Evolutionary conservation across 176 grass and related monocot genomes (phyloP).

Genomic region (Lolium multiflorum): DNA sequence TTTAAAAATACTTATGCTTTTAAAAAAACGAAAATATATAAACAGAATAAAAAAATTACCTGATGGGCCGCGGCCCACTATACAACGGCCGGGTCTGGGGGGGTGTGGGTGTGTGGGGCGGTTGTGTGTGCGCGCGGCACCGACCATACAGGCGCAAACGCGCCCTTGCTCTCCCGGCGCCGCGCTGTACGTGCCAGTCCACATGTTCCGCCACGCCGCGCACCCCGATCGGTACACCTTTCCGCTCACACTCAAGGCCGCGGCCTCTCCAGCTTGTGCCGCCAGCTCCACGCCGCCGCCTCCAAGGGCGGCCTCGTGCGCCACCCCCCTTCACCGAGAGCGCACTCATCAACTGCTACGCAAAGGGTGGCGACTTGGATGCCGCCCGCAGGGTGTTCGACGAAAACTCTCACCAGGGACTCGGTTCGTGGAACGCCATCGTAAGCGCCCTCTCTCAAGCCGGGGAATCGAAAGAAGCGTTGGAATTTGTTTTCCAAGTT

Average conservation of each 20-base stretch:
- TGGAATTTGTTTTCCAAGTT: constrained; percentile 44
- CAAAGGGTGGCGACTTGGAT: constrained; percentile 32
- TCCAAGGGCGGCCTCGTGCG: constrained; percentile 44
- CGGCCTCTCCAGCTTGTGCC: background rate
- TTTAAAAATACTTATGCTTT: too few species aligned
- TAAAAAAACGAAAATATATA: too few species aligned
- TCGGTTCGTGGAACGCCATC: constrained; percentile 55
- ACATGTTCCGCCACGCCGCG: constrained; percentile 21
- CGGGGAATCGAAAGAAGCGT: constrained; percentile 22
- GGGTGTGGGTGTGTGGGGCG: too few species aligned
- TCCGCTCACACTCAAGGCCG: constrained; percentile 55
- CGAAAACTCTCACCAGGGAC: constrained; percentile 32
- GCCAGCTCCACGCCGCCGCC: constrained; percentile 48
- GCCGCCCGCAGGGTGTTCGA: constrained; percentile 51
- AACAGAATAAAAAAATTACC: too few species aligned
- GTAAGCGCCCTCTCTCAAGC: constrained; percentile 45
- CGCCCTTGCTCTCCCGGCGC: constrained; percentile 21
- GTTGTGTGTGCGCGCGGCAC: too few species aligned
- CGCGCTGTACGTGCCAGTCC: constrained; percentile 28
- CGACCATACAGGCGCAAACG: constrained; percentile 49
- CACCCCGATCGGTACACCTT: constrained; percentile 49
- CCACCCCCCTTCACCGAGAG: constrained; percentile 53
- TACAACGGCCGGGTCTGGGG: too few species aligned
- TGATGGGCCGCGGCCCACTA: too few species aligned
- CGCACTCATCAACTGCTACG: constrained; percentile 47